Evolutionary conservation across 148 eudicot species (phyloP).

Genomic region (Camellia sinensis): DNA sequence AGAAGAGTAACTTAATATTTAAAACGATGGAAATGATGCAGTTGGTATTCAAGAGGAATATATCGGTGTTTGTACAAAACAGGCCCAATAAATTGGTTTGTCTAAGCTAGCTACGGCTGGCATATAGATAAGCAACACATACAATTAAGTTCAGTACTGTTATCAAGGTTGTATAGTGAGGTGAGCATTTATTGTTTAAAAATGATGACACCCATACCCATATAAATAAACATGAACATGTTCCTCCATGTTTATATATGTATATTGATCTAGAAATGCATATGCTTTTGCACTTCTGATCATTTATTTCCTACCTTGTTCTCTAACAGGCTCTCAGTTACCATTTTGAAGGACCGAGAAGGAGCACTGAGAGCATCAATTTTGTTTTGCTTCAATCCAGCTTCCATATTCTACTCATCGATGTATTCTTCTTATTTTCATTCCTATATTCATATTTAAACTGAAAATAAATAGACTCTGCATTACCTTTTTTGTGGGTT

Average conservation of each 20-base stretch:
- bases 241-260: background rate
- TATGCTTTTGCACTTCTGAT: background rate
- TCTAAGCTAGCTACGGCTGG: too few species aligned
- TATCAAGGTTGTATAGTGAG: background rate
- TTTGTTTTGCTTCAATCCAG: constrained; percentile 94
- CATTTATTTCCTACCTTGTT: constrained; percentile 9
- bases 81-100: too few species aligned
- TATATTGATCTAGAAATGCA: background rate
- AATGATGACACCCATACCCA: background rate
- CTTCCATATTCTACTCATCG: constrained; percentile 95
- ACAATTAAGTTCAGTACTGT: background rate
- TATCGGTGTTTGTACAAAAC: too few species aligned
- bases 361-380: constrained; percentile 69
- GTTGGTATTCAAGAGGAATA: background rate
- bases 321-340: constrained; percentile 65
- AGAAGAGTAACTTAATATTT: background rate
- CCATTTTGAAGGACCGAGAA: constrained; percentile 60
- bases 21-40: background rate
- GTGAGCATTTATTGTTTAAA: background rate
- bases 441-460: background rate
- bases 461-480: background rate
- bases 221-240: background rate
- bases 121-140: background rate
- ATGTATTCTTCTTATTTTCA: constrained; percentile 40
- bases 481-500: background rate